Evolutionary conservation across 495 filamentous ascomycete genomes (phyloP).

Genomic region (Aspergillus diversus): DNA sequence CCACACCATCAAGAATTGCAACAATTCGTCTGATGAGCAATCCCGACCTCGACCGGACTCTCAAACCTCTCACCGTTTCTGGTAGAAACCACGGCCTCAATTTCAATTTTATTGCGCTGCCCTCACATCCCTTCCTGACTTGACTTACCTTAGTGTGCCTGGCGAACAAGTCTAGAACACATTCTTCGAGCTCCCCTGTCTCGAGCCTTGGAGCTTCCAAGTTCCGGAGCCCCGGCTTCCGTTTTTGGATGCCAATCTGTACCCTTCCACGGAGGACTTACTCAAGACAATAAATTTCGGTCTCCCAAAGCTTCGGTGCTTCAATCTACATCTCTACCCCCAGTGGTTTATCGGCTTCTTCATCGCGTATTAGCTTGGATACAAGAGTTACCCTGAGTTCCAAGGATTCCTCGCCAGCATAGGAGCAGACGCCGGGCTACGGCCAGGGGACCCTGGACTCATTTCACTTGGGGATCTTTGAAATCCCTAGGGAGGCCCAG

Average conservation of each 20-base stretch:
- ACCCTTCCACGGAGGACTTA: conserved; percentile 25
- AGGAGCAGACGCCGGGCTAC: no score
- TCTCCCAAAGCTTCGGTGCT: conserved; percentile 26
- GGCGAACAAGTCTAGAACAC: conserved; percentile 34
- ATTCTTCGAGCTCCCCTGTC: conserved; percentile 34
- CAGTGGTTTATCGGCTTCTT: no score
- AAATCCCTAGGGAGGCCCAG: no score
- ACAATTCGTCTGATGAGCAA: conserved; percentile 29
- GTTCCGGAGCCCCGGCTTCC: conserved; percentile 30
- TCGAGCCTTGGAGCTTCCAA: conserved; percentile 25
- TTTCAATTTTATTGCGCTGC: no score
- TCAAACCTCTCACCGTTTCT: conserved; percentile 34
- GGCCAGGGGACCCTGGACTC: no score
- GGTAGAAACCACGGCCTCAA: conserved; percentile 31
- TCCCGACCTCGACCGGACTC: conserved; percentile 22
- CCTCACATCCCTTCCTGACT: conserved; percentile 28
- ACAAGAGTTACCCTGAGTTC: no score
- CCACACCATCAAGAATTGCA: conserved; percentile 33
- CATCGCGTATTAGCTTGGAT: no score
- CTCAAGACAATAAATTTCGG: conserved; percentile 26
- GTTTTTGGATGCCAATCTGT: conserved; percentile 19
- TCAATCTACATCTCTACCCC: no score
- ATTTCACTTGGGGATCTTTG: no score
- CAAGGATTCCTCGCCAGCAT: no score
- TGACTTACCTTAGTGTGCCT: conserved; percentile 34